A percentile compares a stretch with the other conserved stretches of the same genome.
These are phyloP conservation scores for Xylaria cubensis DNA, from an alignment of 495 filamentous ascomycete species.

Conservation along the genomic window DNA sequence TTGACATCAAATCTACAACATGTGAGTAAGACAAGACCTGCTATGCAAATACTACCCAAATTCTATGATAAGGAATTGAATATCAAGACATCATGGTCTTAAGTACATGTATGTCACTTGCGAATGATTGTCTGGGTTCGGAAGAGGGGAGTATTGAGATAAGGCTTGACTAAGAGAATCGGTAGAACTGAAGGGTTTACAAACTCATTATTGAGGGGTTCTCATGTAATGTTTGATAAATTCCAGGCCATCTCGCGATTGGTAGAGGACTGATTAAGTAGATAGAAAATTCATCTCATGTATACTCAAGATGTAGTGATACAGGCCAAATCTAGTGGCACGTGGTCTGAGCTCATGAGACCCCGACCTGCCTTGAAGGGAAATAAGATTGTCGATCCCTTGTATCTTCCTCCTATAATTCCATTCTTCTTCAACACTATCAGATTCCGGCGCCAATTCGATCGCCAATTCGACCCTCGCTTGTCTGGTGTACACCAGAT, in stretches of 20 bases:
- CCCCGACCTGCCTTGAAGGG: conserved; percentile 16
- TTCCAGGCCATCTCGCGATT: neutral
- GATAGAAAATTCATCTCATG: neutral
- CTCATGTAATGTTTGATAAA: neutral
- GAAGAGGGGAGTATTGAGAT: neutral
- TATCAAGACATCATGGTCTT: neutral
- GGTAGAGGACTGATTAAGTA: neutral
- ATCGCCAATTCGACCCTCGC: conserved; percentile 10
- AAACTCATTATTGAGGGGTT: neutral
- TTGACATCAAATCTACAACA: neutral
- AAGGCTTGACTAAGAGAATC: neutral
- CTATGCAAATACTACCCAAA: neutral
- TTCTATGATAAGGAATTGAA: neutral
- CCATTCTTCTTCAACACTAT: conserved; percentile 3
- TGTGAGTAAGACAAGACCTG: neutral
- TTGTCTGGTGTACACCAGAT: neutral
- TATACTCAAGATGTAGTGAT: neutral
- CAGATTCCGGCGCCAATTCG: conserved; percentile 6
- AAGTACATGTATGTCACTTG: neutral
- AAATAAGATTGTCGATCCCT: conserved; percentile 11
- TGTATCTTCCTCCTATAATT: neutral
- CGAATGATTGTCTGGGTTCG: neutral
- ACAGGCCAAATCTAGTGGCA: neutral
- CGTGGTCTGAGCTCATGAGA: conserved; percentile 1
- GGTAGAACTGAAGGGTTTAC: neutral